Conservation (phyloP, 2,329 filamentous ascomycete species). For the Spiromastix sp. region DNA sequence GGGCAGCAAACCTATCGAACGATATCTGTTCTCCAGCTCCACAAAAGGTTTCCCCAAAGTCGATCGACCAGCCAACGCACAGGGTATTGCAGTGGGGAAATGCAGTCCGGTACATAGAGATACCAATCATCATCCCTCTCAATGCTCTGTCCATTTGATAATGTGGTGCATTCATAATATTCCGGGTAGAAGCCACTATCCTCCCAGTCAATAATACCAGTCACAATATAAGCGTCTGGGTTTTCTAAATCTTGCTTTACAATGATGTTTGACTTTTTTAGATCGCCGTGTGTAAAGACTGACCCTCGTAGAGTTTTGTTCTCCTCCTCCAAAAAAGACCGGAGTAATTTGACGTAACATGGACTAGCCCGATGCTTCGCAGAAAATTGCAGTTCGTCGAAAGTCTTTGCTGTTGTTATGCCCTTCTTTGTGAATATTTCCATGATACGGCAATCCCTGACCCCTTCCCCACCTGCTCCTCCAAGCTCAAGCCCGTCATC, state of each 20-base stretch:
- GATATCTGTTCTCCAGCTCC: slow-evolving; percentile 6
- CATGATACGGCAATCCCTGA: slow-evolving; percentile 15
- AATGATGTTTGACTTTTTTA: slow-evolving; percentile 6
- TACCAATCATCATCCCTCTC: slow-evolving; percentile 18
- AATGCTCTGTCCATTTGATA: slow-evolving; percentile 11
- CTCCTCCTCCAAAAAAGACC: slow-evolving; percentile 12
- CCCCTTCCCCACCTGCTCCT: slow-evolving; percentile 18
- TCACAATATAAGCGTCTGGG: slow-evolving; percentile 10
- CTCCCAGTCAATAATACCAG: slow-evolving; percentile 21
- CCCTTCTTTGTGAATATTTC: slow-evolving; percentile 14
- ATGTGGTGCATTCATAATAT: slow-evolving; percentile 17
- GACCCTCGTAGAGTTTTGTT: slow-evolving; percentile 5
- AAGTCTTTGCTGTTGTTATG: slow-evolving; percentile 14
- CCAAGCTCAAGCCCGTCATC: slow-evolving; percentile 13
- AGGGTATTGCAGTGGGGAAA: slow-evolving; percentile 10
- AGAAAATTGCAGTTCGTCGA: slow-evolving; percentile 16
- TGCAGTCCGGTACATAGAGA: slow-evolving; percentile 15
- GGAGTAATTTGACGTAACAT: slow-evolving; percentile 16
- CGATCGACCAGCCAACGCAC: slow-evolving; percentile 2
- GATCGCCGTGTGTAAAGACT: slow-evolving; percentile 7
- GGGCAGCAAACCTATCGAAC: slow-evolving; percentile 2
- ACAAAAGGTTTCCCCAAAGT: slow-evolving; percentile 5
- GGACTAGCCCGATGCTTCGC: slow-evolving; percentile 13
- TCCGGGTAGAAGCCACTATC: slow-evolving; percentile 20
- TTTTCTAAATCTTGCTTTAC: slow-evolving; percentile 7